phyloP scores from a whole-genome alignment of 768 basidiomycete genomes.

The Mycena sanguinolenta region DNA sequence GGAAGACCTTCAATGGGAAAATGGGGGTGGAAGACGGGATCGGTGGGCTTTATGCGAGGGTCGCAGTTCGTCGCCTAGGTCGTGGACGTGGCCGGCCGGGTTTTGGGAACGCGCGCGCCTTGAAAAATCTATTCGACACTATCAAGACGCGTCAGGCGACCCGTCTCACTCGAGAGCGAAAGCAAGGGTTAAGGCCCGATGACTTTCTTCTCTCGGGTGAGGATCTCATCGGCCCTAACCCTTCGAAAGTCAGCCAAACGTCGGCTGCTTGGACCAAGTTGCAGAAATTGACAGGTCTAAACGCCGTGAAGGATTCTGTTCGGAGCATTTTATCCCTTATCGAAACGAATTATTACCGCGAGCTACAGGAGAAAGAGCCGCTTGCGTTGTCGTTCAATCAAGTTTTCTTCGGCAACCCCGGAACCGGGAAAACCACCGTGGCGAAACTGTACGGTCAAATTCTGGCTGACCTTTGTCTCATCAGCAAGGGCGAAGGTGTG shows the following conservation, averaged over 20 bases:
- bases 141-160: constrained; percentile 68
- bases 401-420: constrained; percentile 76
- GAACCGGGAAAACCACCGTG: constrained; percentile 81
- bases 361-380: constrained; percentile 68
- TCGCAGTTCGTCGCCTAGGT: constrained; percentile 72
- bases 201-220: constrained; percentile 66
- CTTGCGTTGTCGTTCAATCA: constrained; percentile 70
- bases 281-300: constrained; percentile 67
- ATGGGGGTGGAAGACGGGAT: constrained; percentile 71
- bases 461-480: constrained; percentile 68
- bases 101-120: constrained; percentile 77
- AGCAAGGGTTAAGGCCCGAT: constrained; percentile 53
- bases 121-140: constrained; percentile 62
- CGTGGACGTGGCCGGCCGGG: constrained; percentile 70
- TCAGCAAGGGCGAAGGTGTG: constrained; percentile 81
- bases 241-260: constrained; percentile 59
- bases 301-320: constrained; percentile 68
- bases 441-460: constrained; percentile 77
- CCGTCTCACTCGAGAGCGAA: constrained; percentile 59
- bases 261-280: constrained; percentile 67
- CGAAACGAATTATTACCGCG: constrained; percentile 69
- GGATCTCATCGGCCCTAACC: constrained; percentile 78
- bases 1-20: constrained; percentile 58
- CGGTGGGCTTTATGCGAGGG: constrained; percentile 66
- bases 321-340: constrained; percentile 60